Evolutionary conservation across 805 yeast genomes (phyloP).

Genomic region (Diddensiella santjacobensis): DNA sequence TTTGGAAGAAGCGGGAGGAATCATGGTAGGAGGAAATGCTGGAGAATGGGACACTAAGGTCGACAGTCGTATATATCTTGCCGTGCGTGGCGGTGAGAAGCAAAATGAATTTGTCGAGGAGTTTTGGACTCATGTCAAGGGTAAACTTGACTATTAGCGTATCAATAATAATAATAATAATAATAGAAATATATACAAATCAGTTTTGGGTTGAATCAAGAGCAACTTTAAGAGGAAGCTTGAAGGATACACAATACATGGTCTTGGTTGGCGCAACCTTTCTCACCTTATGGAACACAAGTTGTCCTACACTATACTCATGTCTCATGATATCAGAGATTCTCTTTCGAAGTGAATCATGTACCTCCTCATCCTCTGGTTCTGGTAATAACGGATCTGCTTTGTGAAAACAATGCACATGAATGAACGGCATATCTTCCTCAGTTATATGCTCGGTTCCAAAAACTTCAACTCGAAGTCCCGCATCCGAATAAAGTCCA

Average conservation of each 20-base stretch:
- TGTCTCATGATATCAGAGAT: conserved; percentile 45
- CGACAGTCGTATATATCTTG: conserved; percentile 51
- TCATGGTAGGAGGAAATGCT: conserved; percentile 51
- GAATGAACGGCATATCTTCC: conserved; percentile 57
- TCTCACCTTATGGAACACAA: conserved; percentile 79
- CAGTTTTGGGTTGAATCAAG: too few species aligned
- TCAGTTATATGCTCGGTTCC: conserved; percentile 21
- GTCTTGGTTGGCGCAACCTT: conserved; percentile 96
- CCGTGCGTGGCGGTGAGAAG: conserved; percentile 52
- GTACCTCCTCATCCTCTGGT: conserved; percentile 65
- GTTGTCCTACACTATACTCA: conserved; percentile 42
- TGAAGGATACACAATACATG: conserved; percentile 86
- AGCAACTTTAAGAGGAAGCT: conserved; percentile 46
- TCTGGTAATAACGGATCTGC: conserved; percentile 70
- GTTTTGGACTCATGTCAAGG: conserved; percentile 50
- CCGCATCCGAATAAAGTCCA: conserved; percentile 56
- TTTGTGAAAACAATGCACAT: conserved; percentile 92
- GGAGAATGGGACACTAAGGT: conserved; percentile 47
- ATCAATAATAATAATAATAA: too few species aligned
- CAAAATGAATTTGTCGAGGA: conserved; percentile 45
- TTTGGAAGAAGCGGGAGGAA: conserved; percentile 56
- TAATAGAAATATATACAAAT: too few species aligned
- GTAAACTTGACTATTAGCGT: conserved; percentile 39
- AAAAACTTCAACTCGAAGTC: conserved; percentile 14
- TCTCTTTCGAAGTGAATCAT: conserved; percentile 58